Percentiles rank a stretch among this genome's conserved stretches.
These are phyloP conservation scores for Pseudopyrenochaeta lycopersici DNA, from an alignment of 2,329 filamentous ascomycete species.

Conservation along the genomic window DNA sequence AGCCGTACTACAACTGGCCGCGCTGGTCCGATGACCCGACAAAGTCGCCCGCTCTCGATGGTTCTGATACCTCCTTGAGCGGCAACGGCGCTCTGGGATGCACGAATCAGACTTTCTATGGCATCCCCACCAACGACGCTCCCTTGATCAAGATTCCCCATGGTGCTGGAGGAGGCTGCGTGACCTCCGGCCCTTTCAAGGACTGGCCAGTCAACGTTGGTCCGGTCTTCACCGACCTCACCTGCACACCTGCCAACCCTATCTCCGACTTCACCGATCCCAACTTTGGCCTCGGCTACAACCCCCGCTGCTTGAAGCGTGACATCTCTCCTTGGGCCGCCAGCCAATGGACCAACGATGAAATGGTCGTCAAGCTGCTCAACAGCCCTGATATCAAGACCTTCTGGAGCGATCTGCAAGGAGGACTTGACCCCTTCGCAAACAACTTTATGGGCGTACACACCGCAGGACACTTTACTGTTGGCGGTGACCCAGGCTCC, in stretches of 20 bases:
- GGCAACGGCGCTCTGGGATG: conserved; percentile 55
- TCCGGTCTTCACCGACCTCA: conserved; percentile 54
- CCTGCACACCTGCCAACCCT: conserved; percentile 33
- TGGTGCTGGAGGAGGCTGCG: conserved; percentile 64
- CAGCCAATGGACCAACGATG: conserved; percentile 38
- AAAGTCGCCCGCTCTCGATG: conserved; percentile 64
- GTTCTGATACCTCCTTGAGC: conserved; percentile 56
- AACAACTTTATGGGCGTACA: conserved; percentile 51
- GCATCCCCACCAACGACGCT: conserved; percentile 29
- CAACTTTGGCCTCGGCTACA: conserved; percentile 31
- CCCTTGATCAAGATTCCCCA: conserved; percentile 52
- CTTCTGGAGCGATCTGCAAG: conserved; percentile 52
- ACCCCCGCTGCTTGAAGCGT: conserved; percentile 49
- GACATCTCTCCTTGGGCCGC: conserved; percentile 43
- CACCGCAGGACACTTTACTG: conserved; percentile 56
- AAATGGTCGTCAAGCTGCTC: conserved; percentile 34
- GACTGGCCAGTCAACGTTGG: conserved; percentile 57
- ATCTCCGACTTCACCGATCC: conserved; percentile 39
- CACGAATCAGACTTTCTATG: conserved; percentile 33
- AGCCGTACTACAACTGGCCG: conserved; percentile 44
- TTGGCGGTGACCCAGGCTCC: conserved; percentile 55
- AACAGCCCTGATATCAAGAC: conserved; percentile 43
- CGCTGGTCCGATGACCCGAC: conserved; percentile 34
- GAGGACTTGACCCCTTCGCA: conserved; percentile 36
- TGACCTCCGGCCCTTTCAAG: conserved; percentile 61